Percentiles rank a stretch among this genome's conserved stretches.
Evolutionary conservation across 176 grass and related monocot genomes (phyloP).

Genomic region (Carex littledalei): DNA sequence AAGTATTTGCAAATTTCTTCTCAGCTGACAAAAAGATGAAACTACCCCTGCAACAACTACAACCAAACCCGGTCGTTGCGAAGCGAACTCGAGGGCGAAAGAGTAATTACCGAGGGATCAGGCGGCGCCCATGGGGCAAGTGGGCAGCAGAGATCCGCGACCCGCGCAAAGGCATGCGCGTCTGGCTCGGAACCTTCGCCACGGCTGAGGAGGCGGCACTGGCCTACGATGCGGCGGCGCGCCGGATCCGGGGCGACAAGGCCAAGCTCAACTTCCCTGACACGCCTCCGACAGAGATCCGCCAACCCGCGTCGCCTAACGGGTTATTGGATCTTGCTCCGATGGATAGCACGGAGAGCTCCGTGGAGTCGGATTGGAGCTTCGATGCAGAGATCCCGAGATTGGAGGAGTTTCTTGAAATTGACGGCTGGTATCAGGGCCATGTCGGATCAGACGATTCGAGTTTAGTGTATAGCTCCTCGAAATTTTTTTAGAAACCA

Average conservation of each 20-base stretch:
- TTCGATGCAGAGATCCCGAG: neutral
- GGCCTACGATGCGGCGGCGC: slow-evolving; percentile 8
- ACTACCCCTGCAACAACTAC: neutral
- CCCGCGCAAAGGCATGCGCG: slow-evolving; percentile 23
- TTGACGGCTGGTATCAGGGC: neutral
- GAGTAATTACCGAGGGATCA: slow-evolving; percentile 15
- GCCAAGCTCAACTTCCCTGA: slow-evolving; percentile 22
- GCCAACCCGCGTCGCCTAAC: neutral
- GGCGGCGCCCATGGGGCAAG: slow-evolving; percentile 14
- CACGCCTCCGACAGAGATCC: neutral
- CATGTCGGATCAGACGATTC: neutral
- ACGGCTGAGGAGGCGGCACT: slow-evolving; percentile 4
- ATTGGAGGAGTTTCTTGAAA: slow-evolving; percentile 13
- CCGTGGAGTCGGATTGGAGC: neutral
- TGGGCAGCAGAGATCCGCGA: slow-evolving; percentile 21
- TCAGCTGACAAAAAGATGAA: neutral
- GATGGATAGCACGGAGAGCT: neutral
- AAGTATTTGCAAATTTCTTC: neutral
- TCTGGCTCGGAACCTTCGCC: slow-evolving; percentile 15
- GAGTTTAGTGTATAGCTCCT: neutral
- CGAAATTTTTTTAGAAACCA: too few species aligned
- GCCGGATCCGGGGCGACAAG: slow-evolving; percentile 15
- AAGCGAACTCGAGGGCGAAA: neutral
- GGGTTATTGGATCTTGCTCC: neutral
- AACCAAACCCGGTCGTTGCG: neutral